phyloP scores from a whole-genome alignment of 179 eudicot species.

The Actinidia chinensis region DNA sequence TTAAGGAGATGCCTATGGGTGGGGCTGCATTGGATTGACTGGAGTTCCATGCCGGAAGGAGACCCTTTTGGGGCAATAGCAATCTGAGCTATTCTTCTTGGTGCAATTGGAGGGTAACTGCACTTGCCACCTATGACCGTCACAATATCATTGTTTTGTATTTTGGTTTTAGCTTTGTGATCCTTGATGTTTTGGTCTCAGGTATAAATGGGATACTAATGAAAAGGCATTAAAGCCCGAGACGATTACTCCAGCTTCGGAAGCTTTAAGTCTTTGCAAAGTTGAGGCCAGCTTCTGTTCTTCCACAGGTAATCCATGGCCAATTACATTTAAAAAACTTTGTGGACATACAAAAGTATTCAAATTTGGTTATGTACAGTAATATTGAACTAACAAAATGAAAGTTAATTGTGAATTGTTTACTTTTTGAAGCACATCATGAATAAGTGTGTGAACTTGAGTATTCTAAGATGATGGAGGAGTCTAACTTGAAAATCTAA shows the following conservation, averaged over 20 bases:
- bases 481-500: background rate
- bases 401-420: background rate
- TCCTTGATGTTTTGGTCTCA: constrained; percentile 20
- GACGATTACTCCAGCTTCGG: constrained; percentile 96
- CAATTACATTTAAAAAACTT: background rate
- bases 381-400: background rate
- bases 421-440: background rate
- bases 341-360: background rate
- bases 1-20: constrained; percentile 89
- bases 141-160: background rate
- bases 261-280: constrained; percentile 95
- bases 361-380: background rate
- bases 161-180: background rate
- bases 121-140: background rate
- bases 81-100: constrained; percentile 95
- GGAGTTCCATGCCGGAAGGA: constrained; percentile 96
- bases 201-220: constrained; percentile 95
- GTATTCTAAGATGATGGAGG: background rate
- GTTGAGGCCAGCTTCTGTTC: constrained; percentile 89
- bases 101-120: constrained; percentile 93
- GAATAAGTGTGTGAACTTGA: background rate
- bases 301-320: constrained; percentile 68
- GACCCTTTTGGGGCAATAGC: constrained; percentile 69
- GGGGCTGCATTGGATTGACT: constrained; percentile 78
- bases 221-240: constrained; percentile 90